Base-by-base conservation (phyloP, 352 stramenopile genomes). In the Pythium biforme region DNA sequence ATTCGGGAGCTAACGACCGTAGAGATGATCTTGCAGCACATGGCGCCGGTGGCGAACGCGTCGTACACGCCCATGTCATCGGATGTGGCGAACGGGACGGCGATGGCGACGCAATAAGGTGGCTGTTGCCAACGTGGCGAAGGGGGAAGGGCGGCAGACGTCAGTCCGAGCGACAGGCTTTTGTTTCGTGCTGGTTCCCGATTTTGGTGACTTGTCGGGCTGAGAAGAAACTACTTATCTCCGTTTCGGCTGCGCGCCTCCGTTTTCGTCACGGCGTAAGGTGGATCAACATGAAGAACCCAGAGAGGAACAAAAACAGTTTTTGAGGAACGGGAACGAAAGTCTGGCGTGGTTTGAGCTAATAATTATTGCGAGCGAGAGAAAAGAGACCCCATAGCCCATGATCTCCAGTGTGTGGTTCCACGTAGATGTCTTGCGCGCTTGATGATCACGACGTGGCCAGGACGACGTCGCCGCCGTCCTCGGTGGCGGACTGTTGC, bases 61-160 rank as follows among this genome's bases (percentile, higher is more conserved):
- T 73, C 81, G 53, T 91, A 90, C 62, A 75, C 75, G 52, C 68
- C 84, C 12, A 91, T 92, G 79, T 68, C 70, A 19, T 73, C 80
- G 15, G 81, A 93, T 63, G 65, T 88, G 25, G 66, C 79, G 40
- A 91, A 77, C 23, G 82, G 82, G 31, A 93, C 84, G 26, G 84
- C 84, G 14, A 93, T 93, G 82, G 82, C 82, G 9, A 55, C 51
- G 12, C 66, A 69, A 34, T 68, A 66, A 55, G n/a, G 37, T 39
- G 47, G 19, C 3, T 4, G 23, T n/a, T n/a, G 29, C 25, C 46
- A 26, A 65, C 23, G 41, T 1, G 37, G 37, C 37, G 14, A 25
- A 52, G 2, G 9, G 12, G 29, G 20, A 49, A 37, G 26, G 46
- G 11, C 19, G 43, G n/a, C 37, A 19, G 37, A 4, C 17, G 37